phyloP scores from a whole-genome alignment of 805 yeast species.

The Candida taoyuanica region DNA sequence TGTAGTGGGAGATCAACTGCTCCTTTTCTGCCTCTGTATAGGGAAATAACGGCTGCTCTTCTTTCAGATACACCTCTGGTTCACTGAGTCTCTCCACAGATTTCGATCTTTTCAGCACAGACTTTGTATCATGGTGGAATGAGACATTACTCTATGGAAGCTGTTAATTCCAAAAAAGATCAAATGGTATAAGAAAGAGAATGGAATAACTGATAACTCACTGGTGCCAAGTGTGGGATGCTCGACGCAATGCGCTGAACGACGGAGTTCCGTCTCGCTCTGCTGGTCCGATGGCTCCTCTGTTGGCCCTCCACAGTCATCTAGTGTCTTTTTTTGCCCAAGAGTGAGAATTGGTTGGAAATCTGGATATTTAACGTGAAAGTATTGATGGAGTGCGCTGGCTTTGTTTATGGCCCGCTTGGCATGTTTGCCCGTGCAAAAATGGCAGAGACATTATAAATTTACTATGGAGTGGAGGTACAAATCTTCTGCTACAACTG shows the following conservation, averaged over 20 bases:
- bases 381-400: no score
- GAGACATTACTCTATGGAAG: constrained; percentile 15
- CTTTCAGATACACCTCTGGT: background rate
- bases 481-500: no score
- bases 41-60: constrained; percentile 18
- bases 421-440: background rate
- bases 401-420: no score
- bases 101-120: constrained; percentile 14
- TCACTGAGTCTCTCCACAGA: constrained; percentile 5
- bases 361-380: no score
- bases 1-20: constrained; percentile 31
- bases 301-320: constrained; percentile 22
- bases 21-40: constrained; percentile 33
- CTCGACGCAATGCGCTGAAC: constrained; percentile 58
- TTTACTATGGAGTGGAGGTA: no score
- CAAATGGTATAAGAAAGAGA: no score
- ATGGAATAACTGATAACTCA: background rate
- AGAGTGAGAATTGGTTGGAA: no score
- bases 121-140: background rate
- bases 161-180: no score
- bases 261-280: constrained; percentile 56
- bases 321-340: background rate
- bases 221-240: constrained; percentile 36
- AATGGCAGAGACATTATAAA: no score
- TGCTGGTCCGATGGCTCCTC: constrained; percentile 16